Conservation (phyloP, 2,329 filamentous ascomycete genomes). For the Pseudocercospora cruenta region DNA sequence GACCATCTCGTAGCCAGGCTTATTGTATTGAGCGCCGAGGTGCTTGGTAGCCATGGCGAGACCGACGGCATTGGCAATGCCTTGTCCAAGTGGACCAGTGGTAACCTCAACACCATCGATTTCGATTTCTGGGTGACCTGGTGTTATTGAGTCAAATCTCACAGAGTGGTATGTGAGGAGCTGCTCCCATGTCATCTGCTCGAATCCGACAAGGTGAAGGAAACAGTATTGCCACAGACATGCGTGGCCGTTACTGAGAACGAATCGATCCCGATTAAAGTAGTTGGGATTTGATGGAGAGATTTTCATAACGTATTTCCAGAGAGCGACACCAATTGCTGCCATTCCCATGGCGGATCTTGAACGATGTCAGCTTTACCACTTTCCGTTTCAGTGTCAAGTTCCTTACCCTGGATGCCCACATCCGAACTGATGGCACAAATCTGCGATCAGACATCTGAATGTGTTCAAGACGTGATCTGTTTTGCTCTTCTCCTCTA, state of each 20-base stretch:
- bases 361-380: constrained; percentile 9
- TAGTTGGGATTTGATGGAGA: constrained; percentile 58
- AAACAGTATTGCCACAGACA: constrained; percentile 61
- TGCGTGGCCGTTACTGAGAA: constrained; percentile 64
- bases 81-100: constrained; percentile 63
- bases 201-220: constrained; percentile 56
- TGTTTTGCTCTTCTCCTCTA: constrained; percentile 37
- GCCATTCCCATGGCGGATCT: constrained; percentile 64
- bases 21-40: constrained; percentile 59
- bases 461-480: constrained; percentile 63
- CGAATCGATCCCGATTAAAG: constrained; percentile 66
- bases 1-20: constrained; percentile 52
- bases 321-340: constrained; percentile 63
- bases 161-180: constrained; percentile 59
- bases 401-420: constrained; percentile 66
- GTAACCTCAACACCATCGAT: constrained; percentile 62
- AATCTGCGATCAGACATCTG: constrained; percentile 66
- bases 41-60: constrained; percentile 62
- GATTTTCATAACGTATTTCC: constrained; percentile 66
- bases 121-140: constrained; percentile 59
- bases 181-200: constrained; percentile 60
- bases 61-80: constrained; percentile 63
- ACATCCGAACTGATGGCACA: constrained; percentile 71
- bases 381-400: background rate
- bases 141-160: constrained; percentile 54